Base-by-base conservation (phyloP, 352 stramenopile genomes). In the Pythium phragmiticola region DNA sequence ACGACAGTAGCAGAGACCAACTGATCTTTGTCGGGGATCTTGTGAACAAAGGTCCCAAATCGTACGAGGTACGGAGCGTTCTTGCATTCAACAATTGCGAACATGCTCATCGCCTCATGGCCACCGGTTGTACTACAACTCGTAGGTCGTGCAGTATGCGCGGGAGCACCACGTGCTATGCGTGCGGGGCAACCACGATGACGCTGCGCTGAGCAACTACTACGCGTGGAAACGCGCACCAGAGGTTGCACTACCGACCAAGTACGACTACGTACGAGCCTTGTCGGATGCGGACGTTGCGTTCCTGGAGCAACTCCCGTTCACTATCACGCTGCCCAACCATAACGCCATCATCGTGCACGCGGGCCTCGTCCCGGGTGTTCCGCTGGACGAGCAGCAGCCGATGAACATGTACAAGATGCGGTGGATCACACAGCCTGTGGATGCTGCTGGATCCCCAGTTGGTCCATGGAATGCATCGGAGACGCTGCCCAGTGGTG, bases 361-460 rank as follows among this genome's bases (percentile, higher is more conserved):
- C 34, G 87, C 87, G n/a, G 87, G 87, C 0, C 52, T 93, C 4
- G 75, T 90, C 17, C 72, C 80, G 9, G 77, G 65, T 6, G 57
- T 92, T 37, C 65, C 74, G 14, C 66, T 98, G 13, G 60, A 79
- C n/a, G 80, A 89, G n/a, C 94, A 98, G 70, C 81, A 80, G 52
- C 90, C 87, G 17, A 46, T 86, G 4, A 73, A 96, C 23, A 87
- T 98, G 85, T 98, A 97, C 82, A 98, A 96, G 70, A 98, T 98
- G 89, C 82, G 85, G 26, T 89, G 76, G 37, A 37, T 92, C 53
- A 43, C 45, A 2, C 79, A 66, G 41, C 74, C 28, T 30, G 19
- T n/a, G 2, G 36, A 36, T 17, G 21, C 4, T 4, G 43, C 26
- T 1, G 50, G 13, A 46, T 21, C 11, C 11, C 14, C 19, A 3